A percentile compares a stretch with the other conserved stretches of the same genome.
These are phyloP conservation scores for Mycena floridula DNA, from an alignment of 768 basidiomycete genomes.

Conservation along the genomic window DNA sequence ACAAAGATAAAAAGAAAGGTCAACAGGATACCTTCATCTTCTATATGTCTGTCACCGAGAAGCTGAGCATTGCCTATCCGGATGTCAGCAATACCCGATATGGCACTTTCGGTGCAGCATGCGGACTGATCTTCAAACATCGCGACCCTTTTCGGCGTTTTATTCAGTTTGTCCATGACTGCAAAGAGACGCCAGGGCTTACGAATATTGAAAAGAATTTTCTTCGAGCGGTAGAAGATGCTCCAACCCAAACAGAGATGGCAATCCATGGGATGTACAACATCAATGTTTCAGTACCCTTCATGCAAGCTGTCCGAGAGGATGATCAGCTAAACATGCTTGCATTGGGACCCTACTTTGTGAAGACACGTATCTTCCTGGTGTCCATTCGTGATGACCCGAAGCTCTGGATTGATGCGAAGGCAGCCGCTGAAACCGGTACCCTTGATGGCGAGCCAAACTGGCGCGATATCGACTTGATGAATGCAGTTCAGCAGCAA, in stretches of 20 bases:
- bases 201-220: slow-evolving; percentile 24
- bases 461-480: slow-evolving; percentile 5
- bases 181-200: slow-evolving; percentile 11
- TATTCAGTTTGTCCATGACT: slow-evolving; percentile 11
- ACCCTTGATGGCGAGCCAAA: slow-evolving; percentile 10
- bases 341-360: slow-evolving; percentile 14
- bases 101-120: slow-evolving; percentile 12
- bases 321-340: slow-evolving; percentile 18
- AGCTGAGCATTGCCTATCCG: slow-evolving; percentile 7
- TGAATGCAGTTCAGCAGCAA: too few relatives aligned
- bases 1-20: slow-evolving; percentile 17
- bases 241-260: slow-evolving; percentile 21
- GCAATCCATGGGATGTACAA: slow-evolving; percentile 14
- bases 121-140: slow-evolving; percentile 6
- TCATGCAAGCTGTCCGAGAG: slow-evolving; percentile 13
- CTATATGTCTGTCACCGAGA: slow-evolving; percentile 1
- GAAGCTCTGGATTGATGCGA: slow-evolving; percentile 7
- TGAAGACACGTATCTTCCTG: slow-evolving; percentile 8
- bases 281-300: slow-evolving; percentile 16
- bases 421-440: slow-evolving; percentile 4
- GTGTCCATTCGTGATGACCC: slow-evolving; percentile 12
- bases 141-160: slow-evolving; percentile 10
- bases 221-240: slow-evolving; percentile 13
- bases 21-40: slow-evolving; percentile 13
- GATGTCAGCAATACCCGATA: slow-evolving; percentile 17